Evolutionary conservation across 129 eudicot species (phyloP).

Genomic region (Apium graveolens): DNA sequence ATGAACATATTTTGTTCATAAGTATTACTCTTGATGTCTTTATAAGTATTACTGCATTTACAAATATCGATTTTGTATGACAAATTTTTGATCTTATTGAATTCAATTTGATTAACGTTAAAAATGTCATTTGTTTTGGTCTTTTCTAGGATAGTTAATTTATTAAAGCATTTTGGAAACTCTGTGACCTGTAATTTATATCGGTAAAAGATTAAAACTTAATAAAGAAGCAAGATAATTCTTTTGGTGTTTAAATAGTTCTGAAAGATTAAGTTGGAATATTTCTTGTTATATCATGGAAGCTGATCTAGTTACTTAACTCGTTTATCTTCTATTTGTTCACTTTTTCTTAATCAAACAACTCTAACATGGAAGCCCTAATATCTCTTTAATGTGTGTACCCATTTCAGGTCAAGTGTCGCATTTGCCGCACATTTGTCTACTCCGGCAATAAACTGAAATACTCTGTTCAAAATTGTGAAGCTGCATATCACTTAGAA

Average conservation of each 20-base stretch:
- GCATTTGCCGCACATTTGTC: slow-evolving; percentile 44
- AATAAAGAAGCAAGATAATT: background rate
- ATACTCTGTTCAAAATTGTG: slow-evolving; percentile 63
- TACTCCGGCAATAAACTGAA: slow-evolving; percentile 51
- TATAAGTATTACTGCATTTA: background rate
- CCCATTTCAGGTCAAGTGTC: slow-evolving; percentile 54
- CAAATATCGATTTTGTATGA: background rate
- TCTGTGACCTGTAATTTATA: background rate
- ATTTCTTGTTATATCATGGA: background rate
- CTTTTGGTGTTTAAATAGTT: background rate
- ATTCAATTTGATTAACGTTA: too few relatives aligned
- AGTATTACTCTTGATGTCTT: background rate
- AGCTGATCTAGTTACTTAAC: background rate
- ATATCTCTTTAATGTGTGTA: slow-evolving; percentile 4
- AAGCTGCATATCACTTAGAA: slow-evolving; percentile 45
- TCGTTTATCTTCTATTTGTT: background rate
- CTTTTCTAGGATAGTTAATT: background rate
- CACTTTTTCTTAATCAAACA: background rate
- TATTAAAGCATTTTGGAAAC: background rate
- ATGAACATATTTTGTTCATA: too few relatives aligned
- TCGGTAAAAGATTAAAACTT: background rate
- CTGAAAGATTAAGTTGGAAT: background rate
- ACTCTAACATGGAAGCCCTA: background rate
- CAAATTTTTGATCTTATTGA: background rate
- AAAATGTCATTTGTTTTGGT: too few relatives aligned